phyloP scores from a whole-genome alignment of 179 eudicot genomes.

The Spergularia azorica region DNA sequence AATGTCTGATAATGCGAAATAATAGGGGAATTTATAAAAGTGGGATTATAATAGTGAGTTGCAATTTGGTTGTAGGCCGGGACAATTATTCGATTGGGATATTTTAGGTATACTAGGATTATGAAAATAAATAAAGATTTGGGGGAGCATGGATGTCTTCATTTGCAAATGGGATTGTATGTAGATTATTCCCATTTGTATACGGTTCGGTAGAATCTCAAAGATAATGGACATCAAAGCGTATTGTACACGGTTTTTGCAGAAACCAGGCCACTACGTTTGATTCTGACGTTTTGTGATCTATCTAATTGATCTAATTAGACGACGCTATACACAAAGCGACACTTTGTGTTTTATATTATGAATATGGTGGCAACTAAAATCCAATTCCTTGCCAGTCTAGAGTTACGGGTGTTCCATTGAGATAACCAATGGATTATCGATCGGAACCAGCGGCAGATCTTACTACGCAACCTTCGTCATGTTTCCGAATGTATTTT shows the following conservation, averaged over 20 bases:
- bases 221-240: not conserved
- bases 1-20: not conserved
- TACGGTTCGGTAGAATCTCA: not conserved
- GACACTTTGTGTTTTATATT: too few species aligned
- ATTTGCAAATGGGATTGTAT: not conserved
- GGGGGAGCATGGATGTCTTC: not conserved
- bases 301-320: too few species aligned
- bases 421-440: too few species aligned
- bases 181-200: not conserved
- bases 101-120: not conserved
- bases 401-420: too few species aligned
- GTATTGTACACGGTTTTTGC: not conserved
- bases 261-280: too few species aligned
- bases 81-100: not conserved
- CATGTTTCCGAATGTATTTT: too few species aligned
- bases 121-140: not conserved
- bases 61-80: not conserved
- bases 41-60: not conserved
- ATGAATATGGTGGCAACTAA: too few species aligned
- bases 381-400: too few species aligned
- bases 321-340: too few species aligned
- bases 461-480: too few species aligned
- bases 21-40: slow-evolving; percentile 1
- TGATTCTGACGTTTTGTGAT: too few species aligned
- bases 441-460: too few species aligned